A percentile compares a stretch with the other conserved stretches of the same genome.
These are phyloP conservation scores for Castanopsis chinensis DNA, from an alignment of 306 rosid genomes.

Conservation along the genomic window DNA sequence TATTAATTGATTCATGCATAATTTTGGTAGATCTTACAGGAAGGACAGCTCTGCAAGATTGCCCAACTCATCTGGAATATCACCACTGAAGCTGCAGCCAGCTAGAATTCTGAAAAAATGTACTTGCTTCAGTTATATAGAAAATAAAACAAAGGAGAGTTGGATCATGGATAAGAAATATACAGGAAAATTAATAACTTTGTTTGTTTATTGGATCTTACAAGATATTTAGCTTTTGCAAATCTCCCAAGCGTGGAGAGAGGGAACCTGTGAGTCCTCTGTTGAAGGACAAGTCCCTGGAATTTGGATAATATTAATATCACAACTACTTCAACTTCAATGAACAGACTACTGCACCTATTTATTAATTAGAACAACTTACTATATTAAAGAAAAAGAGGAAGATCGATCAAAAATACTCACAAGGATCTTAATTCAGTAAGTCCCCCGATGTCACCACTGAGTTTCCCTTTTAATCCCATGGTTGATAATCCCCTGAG, in stretches of 20 bases:
- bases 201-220: constrained; percentile 40
- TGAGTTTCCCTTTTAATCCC: constrained; percentile 64
- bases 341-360: constrained; percentile 1
- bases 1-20: constrained; percentile 8
- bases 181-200: background rate
- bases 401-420: constrained; percentile 24
- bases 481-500: constrained; percentile 69
- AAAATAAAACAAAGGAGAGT: constrained; percentile 1
- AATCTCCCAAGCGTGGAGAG: constrained; percentile 47
- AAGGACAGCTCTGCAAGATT: constrained; percentile 68
- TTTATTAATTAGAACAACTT: background rate
- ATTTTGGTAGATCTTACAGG: constrained; percentile 53
- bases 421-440: constrained; percentile 70
- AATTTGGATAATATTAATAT: constrained; percentile 18
- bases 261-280: constrained; percentile 53
- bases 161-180: background rate
- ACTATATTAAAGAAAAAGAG: background rate
- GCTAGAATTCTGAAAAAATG: constrained; percentile 69
- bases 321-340: background rate
- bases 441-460: constrained; percentile 67
- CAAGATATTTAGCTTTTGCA: constrained; percentile 66
- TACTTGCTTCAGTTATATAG: background rate
- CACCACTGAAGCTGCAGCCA: constrained; percentile 84
- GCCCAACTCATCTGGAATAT: constrained; percentile 76
- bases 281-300: constrained; percentile 79